These are phyloP conservation scores for Debaryomyces sp. DNA, from an alignment of 1,139 yeast species.

Conservation along the genomic window DNA sequence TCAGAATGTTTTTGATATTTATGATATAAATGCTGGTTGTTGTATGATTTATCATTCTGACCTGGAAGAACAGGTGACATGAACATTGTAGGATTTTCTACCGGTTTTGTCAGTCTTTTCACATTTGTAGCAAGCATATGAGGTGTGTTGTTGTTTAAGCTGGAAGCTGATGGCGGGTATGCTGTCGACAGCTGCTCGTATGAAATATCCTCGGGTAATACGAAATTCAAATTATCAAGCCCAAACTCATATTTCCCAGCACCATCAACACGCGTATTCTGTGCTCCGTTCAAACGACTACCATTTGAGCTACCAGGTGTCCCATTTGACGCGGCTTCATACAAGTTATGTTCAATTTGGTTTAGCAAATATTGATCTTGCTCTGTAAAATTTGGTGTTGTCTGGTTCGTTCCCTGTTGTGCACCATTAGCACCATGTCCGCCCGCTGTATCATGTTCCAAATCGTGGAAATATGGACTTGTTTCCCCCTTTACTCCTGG, in stretches of 20 bases:
- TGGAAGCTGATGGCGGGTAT: constrained; percentile 31
- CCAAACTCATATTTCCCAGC: constrained; percentile 24
- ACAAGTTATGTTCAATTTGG: constrained; percentile 29
- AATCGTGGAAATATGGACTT: constrained; percentile 9
- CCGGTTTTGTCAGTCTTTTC: constrained; percentile 7
- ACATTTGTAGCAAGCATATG: constrained; percentile 28
- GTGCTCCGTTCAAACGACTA: background rate
- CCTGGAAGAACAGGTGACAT: constrained; percentile 49
- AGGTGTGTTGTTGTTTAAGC: constrained; percentile 29
- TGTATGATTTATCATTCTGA: constrained; percentile 46
- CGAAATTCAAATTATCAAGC: constrained; percentile 30
- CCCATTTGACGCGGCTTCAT: constrained; percentile 17
- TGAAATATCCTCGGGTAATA: constrained; percentile 31
- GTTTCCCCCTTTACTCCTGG: constrained; percentile 6
- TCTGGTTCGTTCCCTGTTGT: background rate
- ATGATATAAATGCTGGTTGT: constrained; percentile 47
- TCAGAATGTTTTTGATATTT: constrained; percentile 23
- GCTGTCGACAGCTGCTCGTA: constrained; percentile 33
- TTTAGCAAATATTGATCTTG: constrained; percentile 28
- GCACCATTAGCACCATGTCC: background rate
- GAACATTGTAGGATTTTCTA: constrained; percentile 20
- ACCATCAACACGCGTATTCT: constrained; percentile 8
- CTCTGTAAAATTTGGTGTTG: constrained; percentile 17
- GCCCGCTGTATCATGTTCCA: constrained; percentile 2
- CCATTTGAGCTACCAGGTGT: background rate